These are phyloP conservation scores for Hypoxylon sp. DNA, from an alignment of 2,329 filamentous ascomycete species.

Conservation along the genomic window DNA sequence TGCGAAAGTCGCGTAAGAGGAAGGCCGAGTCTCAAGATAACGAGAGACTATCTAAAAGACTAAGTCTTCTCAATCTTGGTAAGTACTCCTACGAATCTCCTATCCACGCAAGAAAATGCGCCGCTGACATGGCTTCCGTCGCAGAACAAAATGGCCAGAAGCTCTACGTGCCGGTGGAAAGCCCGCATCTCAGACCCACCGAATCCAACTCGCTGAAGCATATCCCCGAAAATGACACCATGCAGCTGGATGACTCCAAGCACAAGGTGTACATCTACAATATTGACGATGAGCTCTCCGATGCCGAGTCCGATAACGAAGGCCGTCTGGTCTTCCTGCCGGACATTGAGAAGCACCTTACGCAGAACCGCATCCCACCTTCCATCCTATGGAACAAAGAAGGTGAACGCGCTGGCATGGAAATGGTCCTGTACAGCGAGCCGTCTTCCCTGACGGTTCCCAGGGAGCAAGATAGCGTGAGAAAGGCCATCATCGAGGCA, in stretches of 20 bases:
- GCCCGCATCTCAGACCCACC: conserved; percentile 51
- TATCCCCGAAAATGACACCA: conserved; percentile 66
- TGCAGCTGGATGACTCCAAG: conserved; percentile 89
- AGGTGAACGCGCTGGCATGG: conserved; percentile 69
- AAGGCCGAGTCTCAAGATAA: conserved; percentile 72
- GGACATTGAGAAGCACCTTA: conserved; percentile 85
- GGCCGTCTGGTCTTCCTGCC: conserved; percentile 81
- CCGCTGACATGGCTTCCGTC: conserved; percentile 42
- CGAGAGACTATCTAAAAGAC: conserved; percentile 84
- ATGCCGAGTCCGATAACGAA: conserved; percentile 66
- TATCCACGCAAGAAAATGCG: conserved; percentile 45
- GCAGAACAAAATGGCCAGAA: conserved; percentile 72
- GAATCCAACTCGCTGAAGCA: conserved; percentile 38
- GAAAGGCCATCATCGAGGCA: conserved; percentile 86
- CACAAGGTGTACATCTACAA: conserved; percentile 92
- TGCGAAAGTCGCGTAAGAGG: conserved; percentile 63
- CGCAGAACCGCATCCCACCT: conserved; percentile 75
- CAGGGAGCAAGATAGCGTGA: conserved; percentile 79
- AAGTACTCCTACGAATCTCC: conserved; percentile 49
- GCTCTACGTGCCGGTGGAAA: conserved; percentile 75
- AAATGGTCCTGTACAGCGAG: conserved; percentile 87
- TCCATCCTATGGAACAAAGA: conserved; percentile 71
- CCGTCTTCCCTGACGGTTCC: conserved; percentile 82
- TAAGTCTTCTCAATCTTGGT: conserved; percentile 88
- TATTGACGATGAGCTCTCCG: conserved; percentile 86